Conservation (phyloP, 495 filamentous ascomycete species). For the Staphylotrichum tortipilum region DNA sequence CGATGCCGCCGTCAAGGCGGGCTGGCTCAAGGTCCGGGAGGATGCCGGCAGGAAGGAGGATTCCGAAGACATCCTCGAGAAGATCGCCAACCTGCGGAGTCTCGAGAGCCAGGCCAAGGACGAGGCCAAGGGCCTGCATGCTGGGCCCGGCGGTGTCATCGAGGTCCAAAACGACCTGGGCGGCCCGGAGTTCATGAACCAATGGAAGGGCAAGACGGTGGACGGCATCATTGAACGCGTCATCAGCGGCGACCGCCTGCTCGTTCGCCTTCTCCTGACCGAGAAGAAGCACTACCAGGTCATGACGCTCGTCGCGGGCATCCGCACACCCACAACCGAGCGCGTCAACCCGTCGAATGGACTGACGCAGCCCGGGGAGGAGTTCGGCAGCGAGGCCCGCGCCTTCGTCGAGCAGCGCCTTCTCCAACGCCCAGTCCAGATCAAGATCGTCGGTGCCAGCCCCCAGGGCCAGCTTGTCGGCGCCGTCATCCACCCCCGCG, state of each 20-base stretch:
- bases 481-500: conserved; percentile 73
- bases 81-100: conserved; percentile 64
- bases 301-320: conserved; percentile 80
- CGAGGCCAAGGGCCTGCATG: conserved; percentile 74
- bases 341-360: conserved; percentile 67
- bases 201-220: conserved; percentile 68
- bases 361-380: conserved; percentile 73
- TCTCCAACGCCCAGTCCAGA: conserved; percentile 73
- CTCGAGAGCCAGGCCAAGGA: conserved; percentile 74
- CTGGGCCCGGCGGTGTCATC: conserved; percentile 47
- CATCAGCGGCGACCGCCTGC: conserved; percentile 78
- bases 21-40: conserved; percentile 85
- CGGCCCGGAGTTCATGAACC: conserved; percentile 64
- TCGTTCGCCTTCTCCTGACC: conserved; percentile 68
- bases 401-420: conserved; percentile 77
- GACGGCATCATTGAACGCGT: conserved; percentile 77
- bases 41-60: conserved; percentile 86
- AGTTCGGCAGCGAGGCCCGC: conserved; percentile 76
- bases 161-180: conserved; percentile 71
- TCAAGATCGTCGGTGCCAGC: conserved; percentile 74
- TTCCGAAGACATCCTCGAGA: conserved; percentile 57
- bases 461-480: conserved; percentile 79
- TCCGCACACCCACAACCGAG: conserved; percentile 77
- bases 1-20: conserved; percentile 71
- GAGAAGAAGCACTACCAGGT: conserved; percentile 72